Percentiles rank a stretch among this genome's conserved stretches.
Conservation (phyloP, 2,329 filamentous ascomycete species). For the Alternaria dauci region DNA sequence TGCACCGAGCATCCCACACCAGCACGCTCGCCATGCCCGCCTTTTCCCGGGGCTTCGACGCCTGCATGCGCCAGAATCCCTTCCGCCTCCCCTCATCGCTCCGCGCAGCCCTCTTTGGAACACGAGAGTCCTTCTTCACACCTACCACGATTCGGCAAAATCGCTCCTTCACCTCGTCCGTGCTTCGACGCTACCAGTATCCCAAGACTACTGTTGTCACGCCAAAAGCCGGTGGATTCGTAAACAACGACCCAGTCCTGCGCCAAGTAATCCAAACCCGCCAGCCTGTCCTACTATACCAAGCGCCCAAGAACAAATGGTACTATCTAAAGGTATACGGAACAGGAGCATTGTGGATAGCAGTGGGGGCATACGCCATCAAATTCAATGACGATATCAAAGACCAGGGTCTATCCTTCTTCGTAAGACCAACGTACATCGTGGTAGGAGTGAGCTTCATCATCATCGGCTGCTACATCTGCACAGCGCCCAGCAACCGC, state of each 20-base stretch:
- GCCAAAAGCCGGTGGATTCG: conserved; percentile 21
- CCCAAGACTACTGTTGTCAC: conserved; percentile 14
- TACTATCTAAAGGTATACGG: conserved; percentile 43
- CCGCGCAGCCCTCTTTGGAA: conserved; percentile 41
- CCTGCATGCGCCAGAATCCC: conserved; percentile 36
- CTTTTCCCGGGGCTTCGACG: conserved; percentile 40
- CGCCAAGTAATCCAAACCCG: conserved; percentile 41
- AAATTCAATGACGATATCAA: conserved; percentile 45
- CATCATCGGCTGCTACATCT: conserved; percentile 43
- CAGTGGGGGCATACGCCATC: conserved; percentile 39
- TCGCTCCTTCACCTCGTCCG: conserved; percentile 38
- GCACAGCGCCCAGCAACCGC: conserved; percentile 41
- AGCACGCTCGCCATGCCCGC: conserved; percentile 37
- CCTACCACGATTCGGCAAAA: conserved; percentile 19
- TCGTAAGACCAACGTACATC: conserved; percentile 46
- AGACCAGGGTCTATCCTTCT: conserved; percentile 41
- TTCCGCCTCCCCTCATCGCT: conserved; percentile 46
- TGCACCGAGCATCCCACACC: background rate
- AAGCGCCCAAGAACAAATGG: conserved; percentile 37
- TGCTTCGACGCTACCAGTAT: conserved; percentile 35
- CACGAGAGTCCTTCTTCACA: conserved; percentile 34
- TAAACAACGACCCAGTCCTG: conserved; percentile 45
- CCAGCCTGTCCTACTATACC: conserved; percentile 47
- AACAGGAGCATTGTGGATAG: conserved; percentile 35
- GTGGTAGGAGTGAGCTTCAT: conserved; percentile 41